Evolutionary conservation across 1,284 basidiomycete species (phyloP).

Genomic region (Hymenochaete sp.): DNA sequence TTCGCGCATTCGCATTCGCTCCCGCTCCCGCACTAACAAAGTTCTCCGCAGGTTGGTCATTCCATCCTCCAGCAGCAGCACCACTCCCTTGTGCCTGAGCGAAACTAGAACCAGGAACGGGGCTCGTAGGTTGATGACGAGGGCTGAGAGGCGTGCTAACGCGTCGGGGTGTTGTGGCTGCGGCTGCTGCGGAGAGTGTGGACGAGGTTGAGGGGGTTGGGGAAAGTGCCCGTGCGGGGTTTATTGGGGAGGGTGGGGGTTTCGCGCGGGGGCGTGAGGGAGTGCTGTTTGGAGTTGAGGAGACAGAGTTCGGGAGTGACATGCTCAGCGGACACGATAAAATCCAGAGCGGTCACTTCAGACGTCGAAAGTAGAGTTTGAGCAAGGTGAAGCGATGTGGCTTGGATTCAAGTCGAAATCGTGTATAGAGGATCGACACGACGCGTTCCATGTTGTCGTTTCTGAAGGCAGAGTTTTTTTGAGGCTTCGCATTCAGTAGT

Average conservation of each 20-base stretch:
- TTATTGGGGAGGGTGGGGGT: constrained; percentile 9
- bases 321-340: too few relatives aligned
- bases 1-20: too few relatives aligned
- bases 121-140: background rate
- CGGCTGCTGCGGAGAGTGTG: constrained; percentile 6
- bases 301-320: constrained; percentile 8
- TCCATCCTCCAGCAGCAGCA: background rate
- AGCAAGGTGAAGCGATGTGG: constrained; percentile 5
- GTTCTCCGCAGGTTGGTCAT: constrained; percentile 13
- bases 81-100: background rate
- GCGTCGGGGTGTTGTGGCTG: constrained; percentile 7
- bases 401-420: too few relatives aligned
- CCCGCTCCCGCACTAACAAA: too few relatives aligned
- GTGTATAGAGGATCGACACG: too few relatives aligned
- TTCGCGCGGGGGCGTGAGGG: constrained; percentile 11
- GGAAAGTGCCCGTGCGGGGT: constrained; percentile 1
- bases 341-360: too few relatives aligned
- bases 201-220: constrained; percentile 5
- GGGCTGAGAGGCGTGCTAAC: constrained; percentile 1
- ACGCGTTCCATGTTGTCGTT: too few relatives aligned
- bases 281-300: constrained; percentile 11
- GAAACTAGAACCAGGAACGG: background rate
- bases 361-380: constrained; percentile 28
- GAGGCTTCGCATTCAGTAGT: too few relatives aligned
- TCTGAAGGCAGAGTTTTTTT: too few relatives aligned